These are phyloP conservation scores for Antrodiella citrinella DNA, from an alignment of 768 basidiomycete species.

Conservation along the genomic window DNA sequence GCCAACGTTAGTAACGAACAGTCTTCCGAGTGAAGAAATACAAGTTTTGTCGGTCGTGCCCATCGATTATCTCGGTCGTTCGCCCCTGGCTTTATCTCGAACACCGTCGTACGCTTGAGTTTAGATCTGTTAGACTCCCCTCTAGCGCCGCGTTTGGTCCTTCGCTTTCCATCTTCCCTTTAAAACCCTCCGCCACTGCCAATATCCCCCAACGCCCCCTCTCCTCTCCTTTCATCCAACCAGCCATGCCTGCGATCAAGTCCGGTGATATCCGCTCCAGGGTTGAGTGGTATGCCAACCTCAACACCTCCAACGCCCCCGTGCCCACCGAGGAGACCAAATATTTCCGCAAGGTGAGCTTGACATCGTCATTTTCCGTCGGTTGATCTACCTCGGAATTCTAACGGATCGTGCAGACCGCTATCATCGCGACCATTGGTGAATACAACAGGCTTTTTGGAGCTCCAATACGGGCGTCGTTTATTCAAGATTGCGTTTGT, in stretches of 20 bases:
- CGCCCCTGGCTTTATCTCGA: too few relatives aligned
- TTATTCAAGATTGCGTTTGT: too few relatives aligned
- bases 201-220: constrained; percentile 8
- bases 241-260: constrained; percentile 16
- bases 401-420: constrained; percentile 48
- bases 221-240: constrained; percentile 2
- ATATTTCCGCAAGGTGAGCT: constrained; percentile 79
- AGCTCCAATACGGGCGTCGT: too few relatives aligned
- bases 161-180: constrained; percentile 9
- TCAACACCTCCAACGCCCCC: constrained; percentile 66
- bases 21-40: too few relatives aligned
- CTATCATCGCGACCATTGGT: constrained; percentile 99
- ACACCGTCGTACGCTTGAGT: too few relatives aligned
- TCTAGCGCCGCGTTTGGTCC: constrained; percentile 1
- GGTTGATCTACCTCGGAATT: constrained; percentile 4
- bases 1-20: too few relatives aligned
- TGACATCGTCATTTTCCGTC: not conserved
- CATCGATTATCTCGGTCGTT: too few relatives aligned
- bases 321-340: constrained; percentile 74
- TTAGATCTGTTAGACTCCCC: too few relatives aligned
- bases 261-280: constrained; percentile 49
- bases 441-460: too few relatives aligned
- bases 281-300: constrained; percentile 86
- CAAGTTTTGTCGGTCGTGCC: too few relatives aligned
- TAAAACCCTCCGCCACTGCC: constrained; percentile 8